Evolutionary conservation across 306 rosid genomes (phyloP).

Genomic region (Mucuna pruriens): DNA sequence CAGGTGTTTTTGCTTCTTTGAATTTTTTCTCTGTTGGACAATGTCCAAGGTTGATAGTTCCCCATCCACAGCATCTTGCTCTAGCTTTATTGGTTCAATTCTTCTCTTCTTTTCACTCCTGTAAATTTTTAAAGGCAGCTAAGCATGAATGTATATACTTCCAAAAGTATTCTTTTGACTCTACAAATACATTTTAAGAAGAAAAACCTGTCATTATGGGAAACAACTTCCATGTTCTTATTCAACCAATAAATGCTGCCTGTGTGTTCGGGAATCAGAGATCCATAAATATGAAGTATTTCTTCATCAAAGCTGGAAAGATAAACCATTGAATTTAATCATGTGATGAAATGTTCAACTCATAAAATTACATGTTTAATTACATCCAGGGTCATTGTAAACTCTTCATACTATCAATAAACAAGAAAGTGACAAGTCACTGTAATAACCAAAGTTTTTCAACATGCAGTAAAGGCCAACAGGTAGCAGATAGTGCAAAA

Average conservation of each 20-base stretch:
- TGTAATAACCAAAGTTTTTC: background rate
- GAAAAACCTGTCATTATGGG: slow-evolving; percentile 54
- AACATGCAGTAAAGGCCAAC: background rate
- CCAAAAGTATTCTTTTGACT: background rate
- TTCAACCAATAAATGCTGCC: slow-evolving; percentile 82
- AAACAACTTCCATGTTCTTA: slow-evolving; percentile 50
- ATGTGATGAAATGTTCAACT: slow-evolving; percentile 23
- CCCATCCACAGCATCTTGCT: slow-evolving; percentile 37
- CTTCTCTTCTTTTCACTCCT: slow-evolving; percentile 62
- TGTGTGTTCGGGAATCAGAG: slow-evolving; percentile 67
- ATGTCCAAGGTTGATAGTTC: slow-evolving; percentile 31
- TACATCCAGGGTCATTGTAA: background rate
- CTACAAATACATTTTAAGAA: background rate
- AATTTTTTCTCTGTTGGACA: slow-evolving; percentile 41
- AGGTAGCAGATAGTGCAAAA: background rate
- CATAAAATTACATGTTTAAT: background rate
- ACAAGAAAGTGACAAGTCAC: slow-evolving; percentile 6
- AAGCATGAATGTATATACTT: slow-evolving; percentile 5
- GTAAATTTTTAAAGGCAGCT: slow-evolving; percentile 11
- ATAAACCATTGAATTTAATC: slow-evolving; percentile 30
- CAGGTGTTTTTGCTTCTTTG: slow-evolving; percentile 51
- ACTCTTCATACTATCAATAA: background rate
- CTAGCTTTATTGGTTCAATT: slow-evolving; percentile 34
- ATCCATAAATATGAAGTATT: slow-evolving; percentile 70
- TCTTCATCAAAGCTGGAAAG: slow-evolving; percentile 83